Base-by-base conservation (phyloP, 2,329 filamentous ascomycete genomes). In the Trichoderma citrinoviride region DNA sequence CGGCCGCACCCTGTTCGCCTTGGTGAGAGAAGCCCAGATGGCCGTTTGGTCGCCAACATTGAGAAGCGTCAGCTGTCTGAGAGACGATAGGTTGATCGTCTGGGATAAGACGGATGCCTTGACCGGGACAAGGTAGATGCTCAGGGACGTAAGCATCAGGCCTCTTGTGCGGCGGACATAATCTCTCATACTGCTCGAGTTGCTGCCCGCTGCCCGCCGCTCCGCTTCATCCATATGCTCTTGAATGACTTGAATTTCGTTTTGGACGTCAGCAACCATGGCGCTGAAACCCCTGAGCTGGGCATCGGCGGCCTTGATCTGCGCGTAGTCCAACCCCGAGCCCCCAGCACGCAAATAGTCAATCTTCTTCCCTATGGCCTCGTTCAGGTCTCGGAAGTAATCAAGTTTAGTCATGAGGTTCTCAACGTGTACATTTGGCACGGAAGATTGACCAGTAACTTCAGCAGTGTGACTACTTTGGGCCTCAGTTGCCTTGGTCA, bases 41-140 rank as follows among this genome's bases (percentile, higher is more conserved):
- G 82, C 77, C 29, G 79, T 79, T 71, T 90, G 87, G 5, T 82
- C 78, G 1, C 87, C 87, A 19, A 89, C 86, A 67, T 87, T 88
- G 52, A 90, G 80, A 25, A 90, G 77, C 1, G 85, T 87, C 19
- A 90, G 77, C 53, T 79, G 80, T 68, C 77, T 82, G n/a, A 90
- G 77, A 4, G 78, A 77, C n/a, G 77, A 77, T 3, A 90, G 70
- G 68, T 90, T 85, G 41, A 90, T 75, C 0, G 84, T 83, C 29
- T 80, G 78, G 19, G 79, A 81, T 8, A 90, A 71, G 0, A 88
- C 80, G 0, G 83, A 83, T 2, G 86, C 79, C 72, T 84, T 87
- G 69, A 87, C 79, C 0, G 87, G 87, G 40, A 90, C 81, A 37
- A 87, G 78, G 69, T 87, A 79, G 27, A 89, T 78, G 62, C 79